Conservation (phyloP, 2,329 filamentous ascomycete species). For the Colletotrichum chrysophilum region DNA sequence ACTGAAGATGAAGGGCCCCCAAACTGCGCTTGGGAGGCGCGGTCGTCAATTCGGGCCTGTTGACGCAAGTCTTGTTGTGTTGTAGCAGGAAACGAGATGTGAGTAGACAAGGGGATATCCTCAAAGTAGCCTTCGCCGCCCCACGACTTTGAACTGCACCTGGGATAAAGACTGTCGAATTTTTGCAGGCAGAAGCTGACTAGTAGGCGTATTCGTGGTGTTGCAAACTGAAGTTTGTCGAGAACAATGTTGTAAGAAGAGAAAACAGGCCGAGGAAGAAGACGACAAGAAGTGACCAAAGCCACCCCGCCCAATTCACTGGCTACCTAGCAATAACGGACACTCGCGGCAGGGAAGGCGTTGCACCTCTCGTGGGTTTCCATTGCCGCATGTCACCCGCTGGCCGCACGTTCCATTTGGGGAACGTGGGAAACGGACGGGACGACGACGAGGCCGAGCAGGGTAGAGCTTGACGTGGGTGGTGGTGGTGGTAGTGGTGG, state of each 20-base stretch:
- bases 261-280: not conserved
- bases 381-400: slow-evolving; percentile 9
- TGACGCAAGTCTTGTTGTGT: slow-evolving; percentile 9
- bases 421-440: slow-evolving; percentile 5
- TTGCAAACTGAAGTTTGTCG: not conserved
- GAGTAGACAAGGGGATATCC: slow-evolving; percentile 1
- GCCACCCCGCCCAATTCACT: slow-evolving; percentile 1
- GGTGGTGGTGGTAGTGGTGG: not conserved
- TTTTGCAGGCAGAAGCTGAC: not conserved
- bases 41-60: not conserved
- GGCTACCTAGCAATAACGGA: not conserved
- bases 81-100: not conserved
- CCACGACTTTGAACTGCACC: not conserved
- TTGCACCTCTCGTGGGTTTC: slow-evolving; percentile 12
- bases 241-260: not conserved
- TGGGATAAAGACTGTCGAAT: not conserved
- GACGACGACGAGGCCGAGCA: not conserved
- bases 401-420: slow-evolving; percentile 4
- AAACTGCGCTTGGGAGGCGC: not conserved
- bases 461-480: slow-evolving; percentile 7
- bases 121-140: not conserved
- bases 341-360: not conserved
- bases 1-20: not conserved
- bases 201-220: not conserved
- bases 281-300: not conserved